Evolutionary conservation across 2,329 filamentous ascomycete species (phyloP).

Genomic region (Botrytis deweyae): DNA sequence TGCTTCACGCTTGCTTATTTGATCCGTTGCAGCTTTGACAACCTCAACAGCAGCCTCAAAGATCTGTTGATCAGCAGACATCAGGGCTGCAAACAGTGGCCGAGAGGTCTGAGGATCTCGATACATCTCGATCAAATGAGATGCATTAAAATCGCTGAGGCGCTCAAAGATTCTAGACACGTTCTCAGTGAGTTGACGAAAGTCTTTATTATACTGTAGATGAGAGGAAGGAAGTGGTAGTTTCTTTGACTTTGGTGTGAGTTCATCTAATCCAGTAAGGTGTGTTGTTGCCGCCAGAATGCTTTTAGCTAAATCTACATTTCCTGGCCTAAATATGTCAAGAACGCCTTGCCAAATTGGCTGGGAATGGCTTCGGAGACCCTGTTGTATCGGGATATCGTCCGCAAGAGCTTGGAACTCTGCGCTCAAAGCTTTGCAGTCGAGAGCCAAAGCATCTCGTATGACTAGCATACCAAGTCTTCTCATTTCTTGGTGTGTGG

Average conservation of each 20-base stretch:
- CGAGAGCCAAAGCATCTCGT: constrained; percentile 64
- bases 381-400: constrained; percentile 61
- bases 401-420: constrained; percentile 67
- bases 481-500: constrained; percentile 47
- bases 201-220: constrained; percentile 74
- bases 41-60: constrained; percentile 79
- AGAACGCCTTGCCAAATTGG: constrained; percentile 78
- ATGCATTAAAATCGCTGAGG: constrained; percentile 71
- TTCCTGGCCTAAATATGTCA: constrained; percentile 63
- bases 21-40: constrained; percentile 76
- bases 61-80: constrained; percentile 76
- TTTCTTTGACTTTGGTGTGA: constrained; percentile 44
- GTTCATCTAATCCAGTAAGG: constrained; percentile 73
- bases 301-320: constrained; percentile 70
- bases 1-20: constrained; percentile 54
- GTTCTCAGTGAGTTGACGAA: constrained; percentile 59
- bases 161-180: constrained; percentile 75
- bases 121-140: constrained; percentile 69
- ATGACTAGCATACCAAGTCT: constrained; percentile 63
- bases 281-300: constrained; percentile 61
- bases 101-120: constrained; percentile 66
- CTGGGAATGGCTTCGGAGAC: constrained; percentile 67
- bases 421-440: constrained; percentile 67
- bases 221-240: constrained; percentile 53
- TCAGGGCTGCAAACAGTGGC: constrained; percentile 73